Base-by-base conservation (phyloP, 352 stramenopile species). In the Thraustochytrium striatum region DNA sequence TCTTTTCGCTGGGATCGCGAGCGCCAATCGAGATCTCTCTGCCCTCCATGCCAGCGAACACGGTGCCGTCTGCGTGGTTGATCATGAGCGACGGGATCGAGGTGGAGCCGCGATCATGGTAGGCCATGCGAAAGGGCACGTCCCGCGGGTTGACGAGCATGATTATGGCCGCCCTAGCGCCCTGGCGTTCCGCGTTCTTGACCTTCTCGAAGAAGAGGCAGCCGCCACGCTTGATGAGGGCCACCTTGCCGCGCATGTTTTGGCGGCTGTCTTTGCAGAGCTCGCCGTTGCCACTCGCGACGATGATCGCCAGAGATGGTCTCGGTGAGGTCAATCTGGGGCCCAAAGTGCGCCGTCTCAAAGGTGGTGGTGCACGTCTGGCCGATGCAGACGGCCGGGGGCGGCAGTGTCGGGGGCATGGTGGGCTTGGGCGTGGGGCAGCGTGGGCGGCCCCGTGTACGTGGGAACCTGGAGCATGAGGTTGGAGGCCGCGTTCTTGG, bases 201-300 rank as follows among this genome's bases (percentile, higher is more conserved):
- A 75, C 65, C 52, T 75, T 75, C 28, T 58, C 52, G 36, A 62
- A 75, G 65, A 75, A 75, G 0, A 43, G 21, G 35, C 65, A 75
- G 25, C 52, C 65, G 25, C 65, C 65, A 61, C 65, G 65, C 2
- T 30, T 25, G 1, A 75, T 43, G 19, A 75, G 28, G n/a, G 68
- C 65, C 2, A 75, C 36, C 50, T 39, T 70, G 44, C 35, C 65
- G 21, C 5, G 65, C 2, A 75, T 61, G 65, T 75, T 43, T 19
- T 75, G 19, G 65, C 52, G 30, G 28, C 8, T 43, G 5, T 21
- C 65, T 21, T 41, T 8, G 32, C 65, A 75, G 5, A 75, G 65
- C 5, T 21, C 19, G 19, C 61, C 21, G 9, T 52, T n/a, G n/a
- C n/a, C n/a, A n/a, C n/a, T n/a, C n/a, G n/a, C n/a, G n/a, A n/a